Conservation (phyloP, 1,284 basidiomycete genomes). For the Bondarzewia mesenterica region DNA sequence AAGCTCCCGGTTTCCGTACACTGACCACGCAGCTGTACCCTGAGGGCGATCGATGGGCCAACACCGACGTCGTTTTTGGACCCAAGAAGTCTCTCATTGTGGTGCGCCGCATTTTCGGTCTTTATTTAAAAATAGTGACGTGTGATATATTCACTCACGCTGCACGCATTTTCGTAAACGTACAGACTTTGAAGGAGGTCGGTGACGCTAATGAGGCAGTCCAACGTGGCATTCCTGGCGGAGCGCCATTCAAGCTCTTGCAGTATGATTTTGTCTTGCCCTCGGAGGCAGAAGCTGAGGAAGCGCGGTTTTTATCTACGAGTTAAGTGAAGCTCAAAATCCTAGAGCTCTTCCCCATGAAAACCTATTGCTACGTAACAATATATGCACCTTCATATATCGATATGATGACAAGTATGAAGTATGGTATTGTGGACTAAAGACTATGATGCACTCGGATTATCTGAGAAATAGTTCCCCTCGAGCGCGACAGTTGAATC, state of each 20-base stretch:
- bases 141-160: neutral
- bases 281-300: neutral
- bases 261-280: slow-evolving; percentile 1
- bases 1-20: neutral
- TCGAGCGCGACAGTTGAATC: slow-evolving; percentile 35
- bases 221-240: neutral
- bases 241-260: neutral
- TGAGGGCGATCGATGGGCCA: neutral
- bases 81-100: neutral
- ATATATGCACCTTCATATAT: no score
- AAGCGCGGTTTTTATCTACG: no score
- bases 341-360: no score
- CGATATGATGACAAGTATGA: no score
- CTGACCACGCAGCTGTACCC: slow-evolving; percentile 3
- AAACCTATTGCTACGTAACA: no score
- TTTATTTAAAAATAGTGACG: no score
- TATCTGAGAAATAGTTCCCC: slow-evolving; percentile 60
- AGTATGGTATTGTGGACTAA: no score
- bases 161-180: neutral
- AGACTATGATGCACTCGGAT: slow-evolving; percentile 25
- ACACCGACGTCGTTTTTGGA: slow-evolving; percentile 1
- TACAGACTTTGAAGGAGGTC: neutral
- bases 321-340: no score
- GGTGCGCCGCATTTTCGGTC: neutral
- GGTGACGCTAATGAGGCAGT: neutral